Evolutionary conservation across 768 basidiomycete species (phyloP).

Genomic region (Mycena floridula): DNA sequence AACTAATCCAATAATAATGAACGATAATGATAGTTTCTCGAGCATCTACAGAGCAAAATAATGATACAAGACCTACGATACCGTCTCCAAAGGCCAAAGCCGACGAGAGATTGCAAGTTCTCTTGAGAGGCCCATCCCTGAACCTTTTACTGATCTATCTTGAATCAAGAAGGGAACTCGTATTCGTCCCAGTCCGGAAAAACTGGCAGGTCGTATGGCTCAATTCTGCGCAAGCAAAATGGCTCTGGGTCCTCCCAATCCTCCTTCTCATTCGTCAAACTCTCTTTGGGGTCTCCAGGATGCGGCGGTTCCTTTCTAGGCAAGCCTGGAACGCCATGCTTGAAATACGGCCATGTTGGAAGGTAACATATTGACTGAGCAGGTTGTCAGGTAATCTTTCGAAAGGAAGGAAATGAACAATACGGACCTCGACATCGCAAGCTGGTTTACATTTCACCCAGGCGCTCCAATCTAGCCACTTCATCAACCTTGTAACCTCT

Average conservation of each 20-base stretch:
- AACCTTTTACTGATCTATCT: too few species aligned
- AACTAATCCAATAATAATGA: too few species aligned
- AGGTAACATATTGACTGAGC: slow-evolving; percentile 39
- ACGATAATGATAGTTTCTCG: too few species aligned
- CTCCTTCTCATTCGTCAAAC: slow-evolving; percentile 2
- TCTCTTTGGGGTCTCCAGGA: neutral
- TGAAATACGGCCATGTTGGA: slow-evolving; percentile 37
- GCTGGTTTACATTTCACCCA: slow-evolving; percentile 43
- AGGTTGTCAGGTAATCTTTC: too few species aligned
- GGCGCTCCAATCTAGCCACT: slow-evolving; percentile 46
- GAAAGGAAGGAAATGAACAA: too few species aligned
- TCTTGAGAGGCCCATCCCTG: too few species aligned
- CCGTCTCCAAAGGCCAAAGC: too few species aligned
- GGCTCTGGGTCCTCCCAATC: slow-evolving; percentile 19
- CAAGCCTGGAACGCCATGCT: slow-evolving; percentile 1
- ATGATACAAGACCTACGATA: too few species aligned
- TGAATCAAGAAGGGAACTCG: too few species aligned
- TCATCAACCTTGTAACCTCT: slow-evolving; percentile 30
- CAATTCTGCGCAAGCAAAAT: slow-evolving; percentile 20
- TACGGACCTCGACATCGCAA: slow-evolving; percentile 38
- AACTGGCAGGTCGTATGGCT: slow-evolving; percentile 17
- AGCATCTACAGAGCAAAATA: too few species aligned
- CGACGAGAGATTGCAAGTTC: too few species aligned
- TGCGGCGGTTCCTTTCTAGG: neutral
- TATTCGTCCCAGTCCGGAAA: too few species aligned